These are phyloP conservation scores for Puccinia horiana DNA, from an alignment of 1,284 basidiomycete species.

Conservation along the genomic window DNA sequence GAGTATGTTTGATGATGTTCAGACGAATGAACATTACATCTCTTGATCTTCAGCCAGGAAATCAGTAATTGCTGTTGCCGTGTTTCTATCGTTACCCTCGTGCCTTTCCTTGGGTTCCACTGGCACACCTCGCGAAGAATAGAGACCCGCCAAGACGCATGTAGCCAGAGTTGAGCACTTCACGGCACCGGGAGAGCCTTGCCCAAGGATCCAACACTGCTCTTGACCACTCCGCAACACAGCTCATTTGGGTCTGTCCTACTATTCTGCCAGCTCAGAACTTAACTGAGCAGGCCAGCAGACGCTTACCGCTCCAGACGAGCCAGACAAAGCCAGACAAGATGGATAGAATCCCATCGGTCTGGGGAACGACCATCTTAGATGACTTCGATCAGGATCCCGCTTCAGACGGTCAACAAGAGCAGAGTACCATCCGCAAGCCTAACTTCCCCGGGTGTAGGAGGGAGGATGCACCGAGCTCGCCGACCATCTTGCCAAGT, in stretches of 20 bases:
- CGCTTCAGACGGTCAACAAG: conserved; percentile 20
- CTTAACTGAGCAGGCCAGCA: not conserved
- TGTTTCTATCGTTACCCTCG: no score
- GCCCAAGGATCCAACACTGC: not conserved
- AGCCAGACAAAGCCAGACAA: not conserved
- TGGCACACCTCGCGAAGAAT: no score
- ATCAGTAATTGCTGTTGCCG: no score
- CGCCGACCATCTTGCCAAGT: not conserved
- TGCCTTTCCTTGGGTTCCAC: no score
- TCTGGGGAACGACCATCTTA: not conserved
- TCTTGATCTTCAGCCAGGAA: no score
- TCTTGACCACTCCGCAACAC: not conserved
- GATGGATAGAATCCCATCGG: conserved; percentile 4
- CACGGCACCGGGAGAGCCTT: not conserved
- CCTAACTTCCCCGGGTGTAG: not conserved
- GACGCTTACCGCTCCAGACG: not conserved
- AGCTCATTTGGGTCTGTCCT: not conserved
- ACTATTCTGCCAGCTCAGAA: not conserved
- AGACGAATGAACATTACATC: no score
- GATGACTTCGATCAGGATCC: not conserved
- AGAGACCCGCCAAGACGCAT: no score
- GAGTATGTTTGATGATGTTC: no score
- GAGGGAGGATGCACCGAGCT: conserved; percentile 5
- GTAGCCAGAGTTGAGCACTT: no score
- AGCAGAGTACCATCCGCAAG: not conserved